Evolutionary conservation across 768 basidiomycete genomes (phyloP), one percentile per base, ranked within the genome.

Genomic region (Psilocybe azurescens): DNA sequence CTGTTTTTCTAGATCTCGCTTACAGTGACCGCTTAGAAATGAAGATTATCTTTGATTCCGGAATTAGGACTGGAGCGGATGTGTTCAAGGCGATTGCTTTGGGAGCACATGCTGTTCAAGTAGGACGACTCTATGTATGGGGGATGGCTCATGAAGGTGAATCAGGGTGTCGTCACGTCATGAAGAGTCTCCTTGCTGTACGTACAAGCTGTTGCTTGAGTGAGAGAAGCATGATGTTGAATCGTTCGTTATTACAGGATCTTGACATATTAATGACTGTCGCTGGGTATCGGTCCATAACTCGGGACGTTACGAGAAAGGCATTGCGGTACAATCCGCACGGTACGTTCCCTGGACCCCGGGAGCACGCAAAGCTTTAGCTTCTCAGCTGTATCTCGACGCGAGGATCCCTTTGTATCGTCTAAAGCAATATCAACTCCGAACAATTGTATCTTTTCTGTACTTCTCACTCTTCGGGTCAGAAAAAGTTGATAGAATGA

Each of bases 81-180:
- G 72, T 84, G n/a, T 81, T 84, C 74, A 85, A 86, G 73, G 85
- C 86, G 3, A 70, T 86, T 49, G 84, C 85, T 1, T 74, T 86
- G 16, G 84, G 85, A 20, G 84, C 84, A 14, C 79, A 86, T 60
- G 80, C 79, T 2, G 85, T 86, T 33, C 72, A 78, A 61, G 76
- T 85, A 51, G 84, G 85, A 5, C 71, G 84, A 18, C 69, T 82
- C 29, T 82, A 75, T 66, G 77, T 85, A 29, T 84, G 80, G 80
- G 83, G 83, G 11, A 81, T 85, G 78, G 67, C 80, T 4, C 81
- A 83, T 67, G 82, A 81, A 65, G 82, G 83, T 16, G 81, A 83
- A 61, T 72, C 74, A 0, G 85, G 85, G 0, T 84, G 83, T 61
- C 67, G 80, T 36, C 85, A 86, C 68, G 85, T 86, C 32, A 81